Percentiles rank a stretch among this genome's conserved stretches.
Conservation (phyloP, 192 early-diverging fungal species). For the Podila clonocystis region DNA sequence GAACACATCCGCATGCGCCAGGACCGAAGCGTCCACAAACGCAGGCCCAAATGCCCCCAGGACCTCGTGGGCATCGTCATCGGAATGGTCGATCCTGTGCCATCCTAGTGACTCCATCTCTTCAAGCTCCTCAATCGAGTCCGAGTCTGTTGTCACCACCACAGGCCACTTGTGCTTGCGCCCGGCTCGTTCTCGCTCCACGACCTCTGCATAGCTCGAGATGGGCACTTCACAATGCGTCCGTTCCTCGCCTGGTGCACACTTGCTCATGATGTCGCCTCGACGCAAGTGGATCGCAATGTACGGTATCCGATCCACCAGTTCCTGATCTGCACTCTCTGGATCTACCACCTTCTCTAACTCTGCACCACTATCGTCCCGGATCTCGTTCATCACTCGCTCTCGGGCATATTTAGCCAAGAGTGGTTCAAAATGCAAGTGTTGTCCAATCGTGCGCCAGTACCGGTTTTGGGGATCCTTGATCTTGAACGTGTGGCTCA, state of each 20-base stretch:
- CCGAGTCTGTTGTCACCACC: constrained; percentile 33
- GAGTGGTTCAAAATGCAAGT: constrained; percentile 31
- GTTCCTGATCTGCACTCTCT: background rate
- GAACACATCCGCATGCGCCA: constrained; percentile 44
- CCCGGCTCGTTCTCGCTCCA: constrained; percentile 13
- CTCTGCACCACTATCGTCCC: background rate
- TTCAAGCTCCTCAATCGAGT: constrained; percentile 11
- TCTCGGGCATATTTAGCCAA: constrained; percentile 25
- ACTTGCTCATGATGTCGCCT: constrained; percentile 29
- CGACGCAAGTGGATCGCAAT: constrained; percentile 40
- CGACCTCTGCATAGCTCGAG: background rate
- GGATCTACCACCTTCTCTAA: background rate
- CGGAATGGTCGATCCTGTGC: constrained; percentile 35
- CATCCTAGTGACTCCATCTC: constrained; percentile 22
- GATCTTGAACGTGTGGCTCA: constrained; percentile 31
- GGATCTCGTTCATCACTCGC: constrained; percentile 17
- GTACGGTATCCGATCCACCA: constrained; percentile 13
- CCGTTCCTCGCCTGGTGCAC: background rate
- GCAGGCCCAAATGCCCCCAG: constrained; percentile 35
- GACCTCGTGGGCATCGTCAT: constrained; percentile 5
- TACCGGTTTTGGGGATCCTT: constrained; percentile 7
- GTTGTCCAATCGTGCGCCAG: constrained; percentile 18
- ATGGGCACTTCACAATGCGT: constrained; percentile 18
- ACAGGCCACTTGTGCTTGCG: constrained; percentile 18
- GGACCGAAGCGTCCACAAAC: constrained; percentile 29